phyloP scores from a whole-genome alignment of 352 stramenopile genomes.

The Phytopythium ostracodes region DNA sequence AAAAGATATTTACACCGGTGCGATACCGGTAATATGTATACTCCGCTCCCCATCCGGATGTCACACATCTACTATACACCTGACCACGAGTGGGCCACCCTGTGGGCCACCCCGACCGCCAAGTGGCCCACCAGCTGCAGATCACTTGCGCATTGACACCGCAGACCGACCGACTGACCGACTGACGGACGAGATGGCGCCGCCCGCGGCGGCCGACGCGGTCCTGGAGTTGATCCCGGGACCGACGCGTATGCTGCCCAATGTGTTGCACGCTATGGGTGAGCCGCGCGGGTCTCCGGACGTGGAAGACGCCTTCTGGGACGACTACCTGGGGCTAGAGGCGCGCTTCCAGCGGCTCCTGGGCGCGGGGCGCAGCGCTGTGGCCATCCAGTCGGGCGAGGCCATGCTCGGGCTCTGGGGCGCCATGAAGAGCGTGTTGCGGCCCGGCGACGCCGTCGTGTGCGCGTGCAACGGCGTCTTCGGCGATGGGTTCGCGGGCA shows the following conservation, averaged over 20 bases:
- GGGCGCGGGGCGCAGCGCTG: too few relatives aligned
- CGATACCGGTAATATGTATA: too few relatives aligned
- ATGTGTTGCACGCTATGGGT: constrained; percentile 30
- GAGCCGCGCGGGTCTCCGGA: constrained; percentile 37
- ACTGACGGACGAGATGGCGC: constrained; percentile 11
- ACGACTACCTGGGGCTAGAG: constrained; percentile 47
- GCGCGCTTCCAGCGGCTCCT: constrained; percentile 28
- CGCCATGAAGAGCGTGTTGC: constrained; percentile 40
- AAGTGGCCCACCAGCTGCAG: too few relatives aligned
- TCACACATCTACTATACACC: too few relatives aligned
- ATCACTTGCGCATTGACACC: too few relatives aligned
- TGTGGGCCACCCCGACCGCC: too few relatives aligned
- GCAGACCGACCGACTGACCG: too few relatives aligned
- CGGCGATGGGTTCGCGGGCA: constrained; percentile 42
- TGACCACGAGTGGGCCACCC: too few relatives aligned
- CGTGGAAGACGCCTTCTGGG: constrained; percentile 45
- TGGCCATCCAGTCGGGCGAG: constrained; percentile 55
- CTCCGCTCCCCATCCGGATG: too few relatives aligned
- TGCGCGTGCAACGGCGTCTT: constrained; percentile 47
- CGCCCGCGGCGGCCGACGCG: too few relatives aligned
- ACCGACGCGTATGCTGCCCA: constrained; percentile 33
- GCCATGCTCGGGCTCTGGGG: constrained; percentile 55
- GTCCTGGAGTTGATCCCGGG: constrained; percentile 38
- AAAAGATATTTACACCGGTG: too few relatives aligned
- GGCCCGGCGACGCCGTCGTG: constrained; percentile 35